These are phyloP conservation scores for Aegilops speltoides DNA, from an alignment of 176 grass and related monocot species.

Conservation along the genomic window DNA sequence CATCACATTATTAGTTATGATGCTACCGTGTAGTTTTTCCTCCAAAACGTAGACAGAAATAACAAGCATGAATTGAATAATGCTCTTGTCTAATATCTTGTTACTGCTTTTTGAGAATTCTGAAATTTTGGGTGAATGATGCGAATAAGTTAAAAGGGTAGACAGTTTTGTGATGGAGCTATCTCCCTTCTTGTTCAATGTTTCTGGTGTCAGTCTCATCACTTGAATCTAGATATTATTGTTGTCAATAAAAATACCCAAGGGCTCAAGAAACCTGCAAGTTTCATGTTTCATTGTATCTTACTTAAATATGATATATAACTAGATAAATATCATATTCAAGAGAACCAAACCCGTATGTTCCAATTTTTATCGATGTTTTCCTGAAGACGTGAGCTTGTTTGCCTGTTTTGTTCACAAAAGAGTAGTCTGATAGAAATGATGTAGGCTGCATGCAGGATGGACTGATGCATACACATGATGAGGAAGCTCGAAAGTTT, in stretches of 20 bases:
- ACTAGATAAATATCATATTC: conserved; percentile 10
- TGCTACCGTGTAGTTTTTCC: background rate
- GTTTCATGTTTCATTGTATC: background rate
- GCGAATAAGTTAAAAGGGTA: background rate
- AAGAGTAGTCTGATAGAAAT: conserved; percentile 55
- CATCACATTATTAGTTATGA: background rate
- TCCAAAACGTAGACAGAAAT: background rate
- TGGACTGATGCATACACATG: conserved; percentile 95
- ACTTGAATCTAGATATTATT: background rate
- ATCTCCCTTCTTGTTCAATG: conserved; percentile 13
- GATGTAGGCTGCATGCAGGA: conserved; percentile 71
- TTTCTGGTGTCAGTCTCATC: background rate
- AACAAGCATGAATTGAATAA: background rate
- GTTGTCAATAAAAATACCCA: background rate
- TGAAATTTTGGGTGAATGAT: background rate
- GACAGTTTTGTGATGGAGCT: background rate
- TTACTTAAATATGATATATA: background rate
- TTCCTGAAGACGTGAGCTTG: background rate
- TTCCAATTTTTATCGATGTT: conserved; percentile 10
- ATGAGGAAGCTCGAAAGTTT: conserved; percentile 90
- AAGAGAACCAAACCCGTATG: background rate
- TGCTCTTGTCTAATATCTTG: background rate
- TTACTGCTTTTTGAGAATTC: background rate
- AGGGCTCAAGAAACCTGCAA: background rate
- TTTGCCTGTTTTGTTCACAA: background rate